Evolutionary conservation across 75 land plant species (phyloP), one percentile per base, ranked within the genome.

Genomic region (Sequoia sempervirens): DNA sequence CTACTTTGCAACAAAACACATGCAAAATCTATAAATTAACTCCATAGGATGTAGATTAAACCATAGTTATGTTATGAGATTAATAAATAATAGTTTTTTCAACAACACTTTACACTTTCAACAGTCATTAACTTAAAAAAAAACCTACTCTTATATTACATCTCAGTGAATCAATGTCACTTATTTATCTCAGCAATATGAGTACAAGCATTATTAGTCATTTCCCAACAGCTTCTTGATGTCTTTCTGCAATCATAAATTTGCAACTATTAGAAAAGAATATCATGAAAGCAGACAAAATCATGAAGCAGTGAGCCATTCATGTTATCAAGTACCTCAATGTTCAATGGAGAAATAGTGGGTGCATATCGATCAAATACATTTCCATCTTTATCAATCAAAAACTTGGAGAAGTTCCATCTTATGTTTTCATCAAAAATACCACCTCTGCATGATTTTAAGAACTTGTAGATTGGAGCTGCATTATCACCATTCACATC

Each of bases 381-480:
- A 32, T 90, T 89, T 13, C 96, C 96, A 84, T 93, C 90, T 85
- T 90, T 93, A 83, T 91, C 85, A 5, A 95, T 90, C 72, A 95
- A 78, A 86, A 95, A 95, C 83, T 95, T 95, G 41, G 95, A 88
- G 87, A 95, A 95, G 82, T 95, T 95, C 97, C 97, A 95, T 75
- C 91, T 95, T 86, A 95, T 95, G 75, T 82, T 85, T 82, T 95
- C 93, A 28, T 89, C 87, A 61, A 92, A 75, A 5, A 89, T 75
- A 23, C 96, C 96, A n/a, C 91, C 94, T 73, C 89, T 90, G 36
- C 87, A 69, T 17, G 87, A 58, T 72, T 91, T 93, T 41, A 93
- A 81, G 83, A 85, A 91, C 84, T 88, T 88, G 89, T 86, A 93
- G 15, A 93, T 78, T 2, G 95, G 95, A 32, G 88, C 90, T n/a